A percentile compares a stretch with the other conserved stretches of the same genome.
Conservation (phyloP, 2,329 filamentous ascomycete genomes). For the Venturia effusa region DNA sequence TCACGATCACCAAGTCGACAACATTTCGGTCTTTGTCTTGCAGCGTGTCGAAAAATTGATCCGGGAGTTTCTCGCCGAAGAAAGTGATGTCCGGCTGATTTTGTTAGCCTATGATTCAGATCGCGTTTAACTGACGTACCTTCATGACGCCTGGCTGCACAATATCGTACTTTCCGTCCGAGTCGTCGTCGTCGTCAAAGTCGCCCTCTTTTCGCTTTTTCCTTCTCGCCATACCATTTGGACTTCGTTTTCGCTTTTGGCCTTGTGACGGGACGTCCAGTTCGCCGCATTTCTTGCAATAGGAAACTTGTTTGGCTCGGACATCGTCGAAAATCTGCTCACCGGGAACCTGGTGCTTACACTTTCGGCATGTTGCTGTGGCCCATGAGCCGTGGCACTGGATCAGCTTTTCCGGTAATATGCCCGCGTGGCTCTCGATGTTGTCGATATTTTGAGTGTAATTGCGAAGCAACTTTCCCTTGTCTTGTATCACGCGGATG, state of each 20-base stretch:
- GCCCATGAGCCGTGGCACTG: conserved; percentile 97
- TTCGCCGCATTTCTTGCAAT: conserved; percentile 59
- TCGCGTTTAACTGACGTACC: conserved; percentile 18
- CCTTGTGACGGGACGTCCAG: conserved; percentile 37
- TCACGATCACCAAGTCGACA: conserved; percentile 86
- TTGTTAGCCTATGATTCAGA: conserved; percentile 1
- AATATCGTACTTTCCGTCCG: conserved; percentile 53
- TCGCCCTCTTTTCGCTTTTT: conserved; percentile 40
- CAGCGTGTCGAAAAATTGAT: conserved; percentile 70
- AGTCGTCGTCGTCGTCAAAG: conserved; percentile 43
- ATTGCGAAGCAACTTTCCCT: conserved; percentile 84
- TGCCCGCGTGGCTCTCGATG: conserved; percentile 77
- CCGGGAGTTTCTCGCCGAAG: conserved; percentile 83
- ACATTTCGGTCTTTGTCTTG: conserved; percentile 69
- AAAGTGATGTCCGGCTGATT: conserved; percentile 86
- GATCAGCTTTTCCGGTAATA: conserved; percentile 69
- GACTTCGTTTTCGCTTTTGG: conserved; percentile 42
- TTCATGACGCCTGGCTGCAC: conserved; percentile 73
- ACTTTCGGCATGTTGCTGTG: conserved; percentile 79
- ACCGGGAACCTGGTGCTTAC: conserved; percentile 61
- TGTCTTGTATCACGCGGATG: conserved; percentile 77
- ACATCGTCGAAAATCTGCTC: conserved; percentile 73
- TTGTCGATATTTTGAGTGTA: conserved; percentile 99
- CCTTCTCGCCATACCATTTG: conserved; percentile 32
- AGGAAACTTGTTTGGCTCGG: conserved; percentile 61